A percentile compares a stretch with the other conserved stretches of the same genome.
Conservation (phyloP, 257 asterid genomes). For the Nicotiana tabacum region DNA sequence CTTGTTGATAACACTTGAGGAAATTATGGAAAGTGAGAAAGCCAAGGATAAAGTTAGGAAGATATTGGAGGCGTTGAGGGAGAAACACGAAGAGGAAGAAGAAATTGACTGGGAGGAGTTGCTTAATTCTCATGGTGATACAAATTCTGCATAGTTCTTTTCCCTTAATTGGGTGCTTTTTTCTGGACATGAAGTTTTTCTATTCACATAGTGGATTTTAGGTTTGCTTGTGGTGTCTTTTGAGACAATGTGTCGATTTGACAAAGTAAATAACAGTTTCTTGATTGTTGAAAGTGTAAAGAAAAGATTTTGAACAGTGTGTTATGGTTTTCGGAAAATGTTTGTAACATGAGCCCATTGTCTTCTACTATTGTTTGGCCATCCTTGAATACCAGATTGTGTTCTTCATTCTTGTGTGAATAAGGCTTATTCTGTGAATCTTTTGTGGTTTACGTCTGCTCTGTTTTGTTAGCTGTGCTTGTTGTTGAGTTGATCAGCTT, state of each 20-base stretch:
- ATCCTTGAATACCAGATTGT: neutral
- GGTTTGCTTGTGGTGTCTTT: neutral
- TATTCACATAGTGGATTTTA: neutral
- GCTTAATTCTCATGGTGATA: conserved; percentile 49
- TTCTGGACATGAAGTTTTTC: too few species aligned
- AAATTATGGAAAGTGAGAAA: conserved; percentile 28
- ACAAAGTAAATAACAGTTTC: neutral
- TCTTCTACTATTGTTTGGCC: neutral
- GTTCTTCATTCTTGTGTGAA: neutral
- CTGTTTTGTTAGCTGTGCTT: neutral
- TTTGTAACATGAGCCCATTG: neutral
- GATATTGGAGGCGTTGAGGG: conserved; percentile 57
- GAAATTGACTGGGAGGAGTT: conserved; percentile 88
- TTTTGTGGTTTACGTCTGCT: neutral
- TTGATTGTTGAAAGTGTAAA: neutral
- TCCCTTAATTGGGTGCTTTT: neutral
- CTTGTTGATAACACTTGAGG: conserved; percentile 42
- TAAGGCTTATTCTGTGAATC: neutral
- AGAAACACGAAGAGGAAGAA: conserved; percentile 58
- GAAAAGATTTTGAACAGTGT: neutral
- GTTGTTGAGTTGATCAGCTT: neutral
- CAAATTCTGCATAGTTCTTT: neutral
- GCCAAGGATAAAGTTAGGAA: conserved; percentile 41
- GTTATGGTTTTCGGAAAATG: neutral
- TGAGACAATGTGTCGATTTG: neutral